A percentile compares a stretch with the other conserved stretches of the same genome.
phyloP scores from a whole-genome alignment of 306 rosid genomes.

The Prunus mume region DNA sequence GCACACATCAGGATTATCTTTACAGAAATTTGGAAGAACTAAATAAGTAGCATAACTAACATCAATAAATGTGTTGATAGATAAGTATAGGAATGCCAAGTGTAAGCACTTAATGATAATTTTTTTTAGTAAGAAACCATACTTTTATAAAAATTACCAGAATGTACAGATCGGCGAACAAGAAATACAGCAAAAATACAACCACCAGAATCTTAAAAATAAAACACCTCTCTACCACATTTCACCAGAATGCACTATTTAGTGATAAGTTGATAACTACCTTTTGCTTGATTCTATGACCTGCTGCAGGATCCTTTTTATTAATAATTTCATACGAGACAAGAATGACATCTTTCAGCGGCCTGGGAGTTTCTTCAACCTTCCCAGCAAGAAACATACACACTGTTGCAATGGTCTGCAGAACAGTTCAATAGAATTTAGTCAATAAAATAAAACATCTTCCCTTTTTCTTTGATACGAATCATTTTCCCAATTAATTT shows the following conservation, averaged over 20 bases:
- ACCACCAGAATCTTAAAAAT: too few relatives aligned
- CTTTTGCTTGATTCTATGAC: conserved; percentile 91
- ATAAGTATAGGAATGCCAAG: neutral
- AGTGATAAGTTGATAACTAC: conserved; percentile 33
- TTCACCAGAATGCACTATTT: too few relatives aligned
- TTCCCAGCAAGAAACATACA: conserved; percentile 99
- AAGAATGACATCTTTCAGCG: conserved; percentile 88
- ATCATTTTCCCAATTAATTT: neutral
- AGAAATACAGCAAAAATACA: too few relatives aligned
- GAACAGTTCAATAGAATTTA: conserved; percentile 29
- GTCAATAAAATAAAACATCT: conserved; percentile 15
- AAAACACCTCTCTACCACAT: too few relatives aligned
- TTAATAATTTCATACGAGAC: conserved; percentile 91
- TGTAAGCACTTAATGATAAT: neutral
- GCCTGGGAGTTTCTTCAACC: conserved; percentile 99
- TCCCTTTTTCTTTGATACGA: neutral
- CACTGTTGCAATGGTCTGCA: conserved; percentile 92
- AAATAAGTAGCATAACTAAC: neutral
- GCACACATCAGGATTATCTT: neutral
- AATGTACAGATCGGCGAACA: too few relatives aligned
- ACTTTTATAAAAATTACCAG: too few relatives aligned
- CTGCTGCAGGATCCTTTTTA: conserved; percentile 91
- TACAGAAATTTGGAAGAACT: neutral
- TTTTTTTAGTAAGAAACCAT: too few relatives aligned
- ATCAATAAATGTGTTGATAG: neutral